A percentile compares a stretch with the other conserved stretches of the same genome.
Evolutionary conservation across 2,329 filamentous ascomycete species (phyloP).

Genomic region (Microcyclosporella mali): DNA sequence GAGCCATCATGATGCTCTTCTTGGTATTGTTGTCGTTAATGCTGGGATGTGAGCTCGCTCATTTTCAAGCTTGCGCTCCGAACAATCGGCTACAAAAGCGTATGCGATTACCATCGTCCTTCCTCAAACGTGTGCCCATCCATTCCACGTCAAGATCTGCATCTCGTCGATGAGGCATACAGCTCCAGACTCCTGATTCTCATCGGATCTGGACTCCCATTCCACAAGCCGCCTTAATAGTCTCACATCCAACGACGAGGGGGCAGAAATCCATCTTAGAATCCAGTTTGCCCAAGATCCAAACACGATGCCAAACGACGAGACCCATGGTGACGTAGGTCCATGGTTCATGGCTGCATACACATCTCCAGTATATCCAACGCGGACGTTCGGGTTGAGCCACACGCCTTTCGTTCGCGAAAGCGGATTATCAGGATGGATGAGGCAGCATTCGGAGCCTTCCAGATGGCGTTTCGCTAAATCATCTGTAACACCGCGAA

Average conservation of each 20-base stretch:
- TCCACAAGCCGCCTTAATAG: conserved; percentile 18
- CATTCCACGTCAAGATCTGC: conserved; percentile 24
- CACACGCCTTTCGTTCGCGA: conserved; percentile 52
- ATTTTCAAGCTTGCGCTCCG: no score
- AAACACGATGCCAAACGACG: conserved; percentile 40
- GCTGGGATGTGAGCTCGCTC: no score
- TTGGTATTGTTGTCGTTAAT: no score
- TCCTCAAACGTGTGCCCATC: conserved; percentile 28
- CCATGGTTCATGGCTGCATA: conserved; percentile 42
- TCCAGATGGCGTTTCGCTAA: conserved; percentile 59
- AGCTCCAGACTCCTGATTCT: conserved; percentile 29
- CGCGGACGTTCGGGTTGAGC: conserved; percentile 63
- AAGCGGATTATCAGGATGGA: conserved; percentile 64
- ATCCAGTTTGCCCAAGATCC: conserved; percentile 57
- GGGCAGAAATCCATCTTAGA: conserved; percentile 40
- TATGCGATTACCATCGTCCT: no score
- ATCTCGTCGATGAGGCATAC: conserved; percentile 27
- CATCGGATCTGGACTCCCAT: conserved; percentile 16
- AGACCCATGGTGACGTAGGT: conserved; percentile 29
- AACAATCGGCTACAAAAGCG: no score
- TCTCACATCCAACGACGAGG: conserved; percentile 26
- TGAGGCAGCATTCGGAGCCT: conserved; percentile 72
- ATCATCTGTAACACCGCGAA: conserved; percentile 58
- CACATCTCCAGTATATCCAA: conserved; percentile 54
- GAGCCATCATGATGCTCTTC: no score